phyloP scores from a whole-genome alignment of 2,329 filamentous ascomycete species.

The Trichoderma asperellum region DNA sequence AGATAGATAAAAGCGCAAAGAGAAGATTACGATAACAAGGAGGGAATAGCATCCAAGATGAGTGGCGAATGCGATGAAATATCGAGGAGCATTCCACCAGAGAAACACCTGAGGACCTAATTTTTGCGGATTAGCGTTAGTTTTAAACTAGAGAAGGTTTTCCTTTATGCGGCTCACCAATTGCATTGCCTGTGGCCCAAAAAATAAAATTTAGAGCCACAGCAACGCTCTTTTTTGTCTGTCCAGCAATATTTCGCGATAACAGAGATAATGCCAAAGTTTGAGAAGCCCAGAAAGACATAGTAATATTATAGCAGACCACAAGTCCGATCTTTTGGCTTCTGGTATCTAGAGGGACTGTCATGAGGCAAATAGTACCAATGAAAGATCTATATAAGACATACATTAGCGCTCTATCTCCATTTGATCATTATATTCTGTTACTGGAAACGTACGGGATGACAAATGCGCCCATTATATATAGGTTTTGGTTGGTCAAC shows the following conservation, averaged over 20 bases:
- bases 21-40: not conserved
- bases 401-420: not conserved
- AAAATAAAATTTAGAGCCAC: slow-evolving; percentile 17
- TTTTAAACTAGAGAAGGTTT: not conserved
- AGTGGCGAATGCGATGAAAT: slow-evolving; percentile 16
- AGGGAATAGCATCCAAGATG: slow-evolving; percentile 19
- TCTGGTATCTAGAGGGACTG: slow-evolving; percentile 2
- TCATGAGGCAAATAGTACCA: slow-evolving; percentile 20
- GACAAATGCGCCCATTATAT: slow-evolving; percentile 8
- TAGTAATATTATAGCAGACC: slow-evolving; percentile 20
- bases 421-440: not conserved
- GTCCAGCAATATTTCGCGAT: slow-evolving; percentile 16
- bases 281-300: slow-evolving; percentile 22
- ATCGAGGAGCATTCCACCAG: slow-evolving; percentile 16
- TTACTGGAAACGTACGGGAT: not conserved
- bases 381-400: slow-evolving; percentile 4
- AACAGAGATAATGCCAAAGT: slow-evolving; percentile 14
- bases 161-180: not conserved
- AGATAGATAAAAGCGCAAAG: not conserved
- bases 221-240: slow-evolving; percentile 15
- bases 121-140: not conserved
- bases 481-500: slow-evolving; percentile 12
- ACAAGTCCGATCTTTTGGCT: slow-evolving; percentile 21
- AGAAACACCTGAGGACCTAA: slow-evolving; percentile 19
- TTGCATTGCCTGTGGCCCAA: slow-evolving; percentile 15